A percentile compares a stretch with the other conserved stretches of the same genome.
Conservation (phyloP, 2,329 filamentous ascomycete genomes). For the Berkeleyomyces basicola region DNA sequence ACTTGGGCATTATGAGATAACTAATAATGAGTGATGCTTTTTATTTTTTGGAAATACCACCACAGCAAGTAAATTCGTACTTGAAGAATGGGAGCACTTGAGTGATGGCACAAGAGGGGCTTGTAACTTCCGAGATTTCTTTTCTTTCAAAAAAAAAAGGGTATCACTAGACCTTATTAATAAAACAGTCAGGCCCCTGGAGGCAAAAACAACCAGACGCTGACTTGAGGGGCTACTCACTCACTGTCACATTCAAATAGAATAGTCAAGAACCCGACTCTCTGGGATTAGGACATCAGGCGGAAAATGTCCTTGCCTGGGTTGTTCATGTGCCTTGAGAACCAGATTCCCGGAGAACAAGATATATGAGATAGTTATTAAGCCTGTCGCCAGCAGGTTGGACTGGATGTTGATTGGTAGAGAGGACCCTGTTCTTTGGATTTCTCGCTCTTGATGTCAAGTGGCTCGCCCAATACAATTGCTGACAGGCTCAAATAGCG, state of each 20-base stretch:
- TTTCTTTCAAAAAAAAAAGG: not conserved
- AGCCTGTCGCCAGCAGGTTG: not conserved
- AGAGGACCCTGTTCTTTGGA: not conserved
- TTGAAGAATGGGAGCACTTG: too few species aligned
- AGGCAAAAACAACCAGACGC: too few species aligned
- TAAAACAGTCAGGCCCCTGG: too few species aligned
- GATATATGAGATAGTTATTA: not conserved
- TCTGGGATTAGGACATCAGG: not conserved
- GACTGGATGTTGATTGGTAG: not conserved
- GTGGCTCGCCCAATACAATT: not conserved
- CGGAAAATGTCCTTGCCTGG: not conserved
- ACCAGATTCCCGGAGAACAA: not conserved
- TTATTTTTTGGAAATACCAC: not conserved
- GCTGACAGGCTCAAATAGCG: not conserved
- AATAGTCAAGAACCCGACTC: not conserved
- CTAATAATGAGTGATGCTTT: not conserved
- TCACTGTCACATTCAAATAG: not conserved
- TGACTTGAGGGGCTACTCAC: not conserved
- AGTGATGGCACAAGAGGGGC: too few species aligned
- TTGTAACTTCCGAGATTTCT: not conserved
- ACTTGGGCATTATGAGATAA: not conserved
- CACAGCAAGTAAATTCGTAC: not conserved
- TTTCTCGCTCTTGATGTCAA: not conserved
- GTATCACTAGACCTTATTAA: too few species aligned
- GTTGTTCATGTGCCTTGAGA: not conserved